Evolutionary conservation across 352 stramenopile genomes (phyloP).

Genomic region (Globisporangium splendens): DNA sequence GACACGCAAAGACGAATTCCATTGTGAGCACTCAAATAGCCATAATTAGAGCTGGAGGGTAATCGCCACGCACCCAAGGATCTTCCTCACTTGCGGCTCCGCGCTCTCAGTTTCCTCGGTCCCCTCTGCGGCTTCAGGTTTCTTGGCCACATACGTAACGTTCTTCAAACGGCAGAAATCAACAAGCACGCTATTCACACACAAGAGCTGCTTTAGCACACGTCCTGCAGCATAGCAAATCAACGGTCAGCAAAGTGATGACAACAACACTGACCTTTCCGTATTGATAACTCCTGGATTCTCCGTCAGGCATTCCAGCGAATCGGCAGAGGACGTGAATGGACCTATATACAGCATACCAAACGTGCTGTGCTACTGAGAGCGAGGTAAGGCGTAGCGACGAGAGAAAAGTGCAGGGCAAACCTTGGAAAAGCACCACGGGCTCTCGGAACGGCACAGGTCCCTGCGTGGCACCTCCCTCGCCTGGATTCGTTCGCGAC

Average conservation of each 20-base stretch:
- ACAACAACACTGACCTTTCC: slow-evolving; percentile 31
- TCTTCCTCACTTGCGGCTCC: slow-evolving; percentile 26
- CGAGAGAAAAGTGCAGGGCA: not conserved
- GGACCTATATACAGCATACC: slow-evolving; percentile 18
- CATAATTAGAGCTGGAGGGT: not conserved
- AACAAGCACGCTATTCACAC: slow-evolving; percentile 36
- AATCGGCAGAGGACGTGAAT: slow-evolving; percentile 28
- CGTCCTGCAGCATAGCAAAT: not conserved
- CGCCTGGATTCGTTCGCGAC: slow-evolving; percentile 19
- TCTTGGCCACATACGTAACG: slow-evolving; percentile 40
- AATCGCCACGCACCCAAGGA: slow-evolving; percentile 42
- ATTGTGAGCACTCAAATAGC: not conserved
- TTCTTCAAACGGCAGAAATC: slow-evolving; percentile 63
- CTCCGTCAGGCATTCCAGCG: slow-evolving; percentile 40
- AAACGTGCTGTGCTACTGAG: not conserved
- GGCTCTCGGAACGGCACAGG: slow-evolving; percentile 51
- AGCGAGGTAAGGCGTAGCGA: not conserved
- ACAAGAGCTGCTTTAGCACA: too few relatives aligned
- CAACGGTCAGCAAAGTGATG: not conserved
- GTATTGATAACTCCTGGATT: slow-evolving; percentile 34
- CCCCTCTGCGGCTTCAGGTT: slow-evolving; percentile 13
- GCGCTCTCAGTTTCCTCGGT: not conserved
- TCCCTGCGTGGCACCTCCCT: slow-evolving; percentile 11
- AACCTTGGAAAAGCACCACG: slow-evolving; percentile 36
- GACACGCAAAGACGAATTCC: not conserved